Evolutionary conservation across 345 rosid species (phyloP).

Genomic region (Physaria fendleri): DNA sequence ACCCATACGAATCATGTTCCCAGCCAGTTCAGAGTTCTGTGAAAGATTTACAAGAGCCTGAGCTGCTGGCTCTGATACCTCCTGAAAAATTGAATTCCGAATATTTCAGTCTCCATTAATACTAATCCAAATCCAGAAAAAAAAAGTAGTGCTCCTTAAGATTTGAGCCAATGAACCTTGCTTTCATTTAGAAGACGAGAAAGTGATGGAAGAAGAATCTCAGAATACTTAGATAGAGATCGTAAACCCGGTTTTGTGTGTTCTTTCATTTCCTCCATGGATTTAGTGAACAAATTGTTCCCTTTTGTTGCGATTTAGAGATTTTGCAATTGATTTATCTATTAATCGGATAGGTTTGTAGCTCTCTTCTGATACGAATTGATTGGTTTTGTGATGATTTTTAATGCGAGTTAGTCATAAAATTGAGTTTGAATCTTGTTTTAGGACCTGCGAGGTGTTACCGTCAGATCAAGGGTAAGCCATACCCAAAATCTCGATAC

Average conservation of each 20-base stretch:
- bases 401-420: background rate
- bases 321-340: background rate
- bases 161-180: slow-evolving; percentile 40
- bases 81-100: slow-evolving; percentile 36
- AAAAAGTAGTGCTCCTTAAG: background rate
- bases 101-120: background rate
- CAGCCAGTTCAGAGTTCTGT: slow-evolving; percentile 53
- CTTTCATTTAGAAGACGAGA: slow-evolving; percentile 53
- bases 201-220: slow-evolving; percentile 49
- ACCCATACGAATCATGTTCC: slow-evolving; percentile 62
- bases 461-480: slow-evolving; percentile 70
- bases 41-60: slow-evolving; percentile 90
- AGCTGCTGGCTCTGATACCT: slow-evolving; percentile 80
- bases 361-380: background rate
- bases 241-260: slow-evolving; percentile 33
- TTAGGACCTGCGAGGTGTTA: slow-evolving; percentile 61
- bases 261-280: background rate
- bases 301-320: background rate
- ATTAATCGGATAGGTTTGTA: background rate
- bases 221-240: slow-evolving; percentile 52
- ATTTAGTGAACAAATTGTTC: background rate
- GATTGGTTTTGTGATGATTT: background rate
- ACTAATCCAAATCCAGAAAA: background rate
- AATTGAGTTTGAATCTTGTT: slow-evolving; percentile 6
- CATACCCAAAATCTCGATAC: slow-evolving; percentile 60